Conservation (phyloP, 805 yeast genomes). For the Saturnispora halmiae region DNA sequence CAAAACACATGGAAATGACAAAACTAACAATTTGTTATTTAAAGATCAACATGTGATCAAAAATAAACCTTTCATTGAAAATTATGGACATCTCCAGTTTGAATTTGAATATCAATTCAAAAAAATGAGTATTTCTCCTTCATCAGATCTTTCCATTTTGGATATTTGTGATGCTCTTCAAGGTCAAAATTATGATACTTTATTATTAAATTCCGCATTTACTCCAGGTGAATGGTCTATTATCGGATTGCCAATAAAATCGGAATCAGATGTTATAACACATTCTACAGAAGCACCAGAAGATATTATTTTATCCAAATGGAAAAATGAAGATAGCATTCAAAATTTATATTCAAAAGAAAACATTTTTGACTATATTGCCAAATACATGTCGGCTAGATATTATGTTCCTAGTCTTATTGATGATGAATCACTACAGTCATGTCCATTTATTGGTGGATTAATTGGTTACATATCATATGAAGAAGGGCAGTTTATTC, state of each 20-base stretch:
- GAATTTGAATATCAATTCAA: constrained; percentile 16
- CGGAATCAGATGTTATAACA: constrained; percentile 40
- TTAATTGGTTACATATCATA: constrained; percentile 78
- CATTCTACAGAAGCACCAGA: constrained; percentile 46
- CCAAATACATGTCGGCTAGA: constrained; percentile 36
- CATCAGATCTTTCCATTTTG: constrained; percentile 10
- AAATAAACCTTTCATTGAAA: constrained; percentile 19
- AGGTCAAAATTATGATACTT: constrained; percentile 34
- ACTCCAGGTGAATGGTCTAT: constrained; percentile 84
- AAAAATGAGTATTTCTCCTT: constrained; percentile 9
- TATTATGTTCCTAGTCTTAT: constrained; percentile 24
- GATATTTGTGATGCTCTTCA: constrained; percentile 42
- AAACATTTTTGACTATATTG: constrained; percentile 46
- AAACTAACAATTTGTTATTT: constrained; percentile 10
- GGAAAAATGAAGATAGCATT: constrained; percentile 20
- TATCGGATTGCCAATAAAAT: constrained; percentile 55
- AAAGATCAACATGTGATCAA: constrained; percentile 21
- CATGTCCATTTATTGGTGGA: constrained; percentile 85
- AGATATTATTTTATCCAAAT: constrained; percentile 24
- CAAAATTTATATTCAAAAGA: too few relatives aligned
- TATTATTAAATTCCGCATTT: constrained; percentile 69
- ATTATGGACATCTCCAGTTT: constrained; percentile 7
- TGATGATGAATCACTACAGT: constrained; percentile 26
- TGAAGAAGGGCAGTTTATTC: constrained; percentile 64
- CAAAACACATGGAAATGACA: constrained; percentile 25